phyloP scores from a whole-genome alignment of 2,329 filamentous ascomycete species.

The Trichoderma pleuroti region DNA sequence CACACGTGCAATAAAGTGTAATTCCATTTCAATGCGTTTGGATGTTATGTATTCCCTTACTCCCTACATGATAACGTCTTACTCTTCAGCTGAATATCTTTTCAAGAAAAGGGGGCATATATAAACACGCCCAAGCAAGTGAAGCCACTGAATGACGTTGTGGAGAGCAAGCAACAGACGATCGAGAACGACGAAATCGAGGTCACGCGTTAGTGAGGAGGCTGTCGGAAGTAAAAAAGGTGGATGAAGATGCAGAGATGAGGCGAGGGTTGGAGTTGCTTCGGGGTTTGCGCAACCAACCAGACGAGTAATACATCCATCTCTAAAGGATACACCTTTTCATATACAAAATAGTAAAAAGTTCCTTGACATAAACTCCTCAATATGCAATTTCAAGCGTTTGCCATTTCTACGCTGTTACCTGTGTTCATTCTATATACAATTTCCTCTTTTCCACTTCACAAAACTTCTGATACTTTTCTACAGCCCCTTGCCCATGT shows the following conservation, averaged over 20 bases:
- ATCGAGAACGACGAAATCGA: too few relatives aligned
- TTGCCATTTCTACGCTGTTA: not conserved
- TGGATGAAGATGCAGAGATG: not conserved
- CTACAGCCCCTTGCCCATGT: not conserved
- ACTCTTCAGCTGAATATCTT: too few relatives aligned
- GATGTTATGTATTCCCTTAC: not conserved
- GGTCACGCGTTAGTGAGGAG: too few relatives aligned
- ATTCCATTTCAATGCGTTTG: not conserved
- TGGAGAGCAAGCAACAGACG: too few relatives aligned
- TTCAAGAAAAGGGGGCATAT: too few relatives aligned
- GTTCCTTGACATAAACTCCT: not conserved
- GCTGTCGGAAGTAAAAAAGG: not conserved
- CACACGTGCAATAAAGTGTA: not conserved
- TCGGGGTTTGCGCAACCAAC: too few relatives aligned
- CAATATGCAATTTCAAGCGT: not conserved
- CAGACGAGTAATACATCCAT: too few relatives aligned
- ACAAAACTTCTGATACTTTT: not conserved
- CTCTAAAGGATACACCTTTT: too few relatives aligned
- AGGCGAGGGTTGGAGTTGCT: too few relatives aligned
- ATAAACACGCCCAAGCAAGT: too few relatives aligned
- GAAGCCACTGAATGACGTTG: too few relatives aligned
- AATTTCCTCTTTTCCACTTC: not conserved
- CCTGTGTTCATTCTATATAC: not conserved
- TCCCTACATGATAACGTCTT: not conserved
- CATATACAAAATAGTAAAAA: too few relatives aligned